Evolutionary conservation across 2,329 filamentous ascomycete genomes (phyloP), one percentile per base, ranked within the genome.

Genomic region (Neofusicoccum parvum): DNA sequence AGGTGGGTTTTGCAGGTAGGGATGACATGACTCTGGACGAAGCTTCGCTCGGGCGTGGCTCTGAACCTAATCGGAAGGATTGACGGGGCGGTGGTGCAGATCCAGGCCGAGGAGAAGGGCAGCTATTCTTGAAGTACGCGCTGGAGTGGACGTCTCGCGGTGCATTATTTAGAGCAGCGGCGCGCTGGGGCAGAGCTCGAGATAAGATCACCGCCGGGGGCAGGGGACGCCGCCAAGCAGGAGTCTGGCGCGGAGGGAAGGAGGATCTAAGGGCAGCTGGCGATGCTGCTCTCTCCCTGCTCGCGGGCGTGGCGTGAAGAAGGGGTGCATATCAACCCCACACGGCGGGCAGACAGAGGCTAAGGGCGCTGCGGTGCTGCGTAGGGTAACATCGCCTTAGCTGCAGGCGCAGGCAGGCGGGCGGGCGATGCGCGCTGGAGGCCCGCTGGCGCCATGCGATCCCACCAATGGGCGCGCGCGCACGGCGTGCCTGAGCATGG

Each of bases 301-400:
- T 10, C 54, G 53, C 53, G 56, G 56, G 34, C 50, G 56, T 60
- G 56, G 56, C 58, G 59, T 62, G 59, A 62, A 62, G 59, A 62
- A 62, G 59, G 59, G 56, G 56, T 60, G 56, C 56, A 60, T 60
- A 34, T 60, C 56, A 48, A 60, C 56, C 56, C 59, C 59, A 62
- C 59, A 62, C 45, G 17, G 54, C 51, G 51, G 51, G 46, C 46
- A 23, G n/a, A n/a, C 43, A 46, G 15, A n/a, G 46, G 46, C 46
- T 6, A 27, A 14, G 46, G 46, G 46, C 27, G 27, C 27, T 32
- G 27, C 27, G 37, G 37, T 59, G 54, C 54, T 51, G 46, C 59
- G 59, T 50, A 62, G 59, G 59, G 59, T 62, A 50, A 62, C 59
- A 62, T 62, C 48, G 59, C 59, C 45, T 48, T 60, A 60, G 56